Conservation (phyloP, 495 filamentous ascomycete genomes). For the Eremomyces bilateralis region DNA sequence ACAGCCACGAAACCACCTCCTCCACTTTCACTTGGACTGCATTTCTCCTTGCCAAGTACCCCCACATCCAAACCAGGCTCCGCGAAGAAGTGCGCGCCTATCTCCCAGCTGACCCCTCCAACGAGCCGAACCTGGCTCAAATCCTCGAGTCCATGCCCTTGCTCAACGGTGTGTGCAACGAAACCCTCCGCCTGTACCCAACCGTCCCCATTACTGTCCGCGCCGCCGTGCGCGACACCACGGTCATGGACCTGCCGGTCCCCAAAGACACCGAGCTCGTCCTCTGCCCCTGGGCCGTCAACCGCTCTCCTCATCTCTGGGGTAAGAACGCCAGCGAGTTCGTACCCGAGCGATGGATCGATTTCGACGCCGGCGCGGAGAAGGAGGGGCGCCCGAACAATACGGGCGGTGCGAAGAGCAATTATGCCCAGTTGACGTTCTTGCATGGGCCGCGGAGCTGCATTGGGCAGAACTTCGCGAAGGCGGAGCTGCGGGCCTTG, state of each 20-base stretch:
- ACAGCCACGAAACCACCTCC: conserved; percentile 31
- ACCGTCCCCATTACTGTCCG: conserved; percentile 30
- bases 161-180: conserved; percentile 29
- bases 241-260: conserved; percentile 13
- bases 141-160: conserved; percentile 28
- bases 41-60: conserved; percentile 27
- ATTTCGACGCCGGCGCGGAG: conserved; percentile 3
- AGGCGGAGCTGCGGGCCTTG: conserved; percentile 13
- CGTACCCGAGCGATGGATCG: conserved; percentile 16
- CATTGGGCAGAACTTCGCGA: conserved; percentile 16
- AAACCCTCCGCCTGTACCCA: conserved; percentile 19
- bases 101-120: conserved; percentile 11
- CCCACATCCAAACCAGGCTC: conserved; percentile 24
- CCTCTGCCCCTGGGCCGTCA: conserved; percentile 15
- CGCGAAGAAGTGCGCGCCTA: conserved; percentile 25
- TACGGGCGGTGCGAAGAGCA: conserved; percentile 10
- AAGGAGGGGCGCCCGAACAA: conserved; percentile 8
- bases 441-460: conserved; percentile 17
- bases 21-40: conserved; percentile 30
- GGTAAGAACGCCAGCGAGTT: conserved; percentile 12
- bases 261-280: conserved; percentile 11
- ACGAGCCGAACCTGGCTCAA: conserved; percentile 9
- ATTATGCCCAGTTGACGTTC: conserved; percentile 15
- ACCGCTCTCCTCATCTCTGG: conserved; percentile 14
- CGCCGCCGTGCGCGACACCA: conserved; percentile 24